A percentile compares a stretch with the other conserved stretches of the same genome.
Conservation (phyloP, 73 alveolate species). For the Breviolum minutum region DNA sequence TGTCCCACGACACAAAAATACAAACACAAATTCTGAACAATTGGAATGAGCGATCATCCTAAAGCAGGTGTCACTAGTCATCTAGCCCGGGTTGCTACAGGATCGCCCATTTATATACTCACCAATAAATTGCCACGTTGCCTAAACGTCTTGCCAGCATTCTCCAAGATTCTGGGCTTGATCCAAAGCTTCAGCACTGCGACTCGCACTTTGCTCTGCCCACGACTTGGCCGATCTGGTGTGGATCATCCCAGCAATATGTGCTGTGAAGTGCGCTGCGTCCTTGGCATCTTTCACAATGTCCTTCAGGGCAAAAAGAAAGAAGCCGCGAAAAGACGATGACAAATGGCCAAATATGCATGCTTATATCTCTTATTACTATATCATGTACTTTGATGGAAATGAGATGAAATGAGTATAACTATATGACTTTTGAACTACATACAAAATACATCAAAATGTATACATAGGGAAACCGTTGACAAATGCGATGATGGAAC, state of each 20-base stretch:
- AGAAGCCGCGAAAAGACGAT: neutral
- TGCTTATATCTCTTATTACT: no score
- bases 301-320: neutral
- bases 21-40: no score
- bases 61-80: neutral
- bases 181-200: conserved; percentile 81
- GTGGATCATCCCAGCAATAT: conserved; percentile 75
- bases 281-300: conserved; percentile 66
- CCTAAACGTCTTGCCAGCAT: neutral
- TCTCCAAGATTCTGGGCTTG: conserved; percentile 47
- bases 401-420: no score
- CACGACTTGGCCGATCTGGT: conserved; percentile 83
- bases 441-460: no score
- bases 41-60: neutral
- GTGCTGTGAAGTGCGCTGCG: conserved; percentile 90
- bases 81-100: no score
- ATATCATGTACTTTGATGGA: no score
- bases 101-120: no score
- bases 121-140: neutral
- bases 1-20: no score
- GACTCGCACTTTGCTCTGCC: conserved; percentile 85
- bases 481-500: no score
- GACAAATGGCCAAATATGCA: no score
- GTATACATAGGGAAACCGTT: no score
- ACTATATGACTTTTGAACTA: no score